Evolutionary conservation across 805 yeast species (phyloP).

Genomic region (Starmerella apicola): DNA sequence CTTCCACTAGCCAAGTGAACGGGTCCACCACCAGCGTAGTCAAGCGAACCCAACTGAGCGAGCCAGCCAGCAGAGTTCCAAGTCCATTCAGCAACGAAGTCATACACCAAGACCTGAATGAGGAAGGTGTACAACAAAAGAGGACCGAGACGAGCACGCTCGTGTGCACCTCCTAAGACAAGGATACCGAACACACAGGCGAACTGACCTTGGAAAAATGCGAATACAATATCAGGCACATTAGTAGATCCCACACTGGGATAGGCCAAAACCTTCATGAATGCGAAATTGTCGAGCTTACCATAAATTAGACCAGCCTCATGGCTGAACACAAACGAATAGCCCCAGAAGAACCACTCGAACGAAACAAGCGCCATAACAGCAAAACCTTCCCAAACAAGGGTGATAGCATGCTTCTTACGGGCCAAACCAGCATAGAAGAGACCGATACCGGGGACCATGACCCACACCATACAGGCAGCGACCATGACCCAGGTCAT

Average conservation of each 20-base stretch:
- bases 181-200: conserved; percentile 86
- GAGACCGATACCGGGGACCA: conserved; percentile 93
- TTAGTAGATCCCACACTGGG: conserved; percentile 46
- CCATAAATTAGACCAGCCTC: conserved; percentile 64
- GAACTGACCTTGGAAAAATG: conserved; percentile 93
- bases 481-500: conserved; percentile 77
- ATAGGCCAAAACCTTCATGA: conserved; percentile 71
- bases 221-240: conserved; percentile 83
- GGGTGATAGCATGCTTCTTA: conserved; percentile 88
- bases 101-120: conserved; percentile 92
- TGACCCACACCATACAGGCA: conserved; percentile 80
- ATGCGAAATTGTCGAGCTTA: conserved; percentile 63
- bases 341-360: conserved; percentile 99
- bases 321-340: conserved; percentile 74
- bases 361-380: conserved; percentile 69
- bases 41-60: conserved; percentile 66
- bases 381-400: conserved; percentile 89
- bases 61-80: conserved; percentile 96
- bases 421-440: conserved; percentile 88
- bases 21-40: conserved; percentile 98
- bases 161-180: conserved; percentile 97
- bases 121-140: conserved; percentile 88
- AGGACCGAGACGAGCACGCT: conserved; percentile 90
- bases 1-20: conserved; percentile 92
- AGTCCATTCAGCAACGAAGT: conserved; percentile 94